A percentile compares a stretch with the other conserved stretches of the same genome.
Conservation (phyloP, 176 grass and related monocot species). For the Carex parvula region DNA sequence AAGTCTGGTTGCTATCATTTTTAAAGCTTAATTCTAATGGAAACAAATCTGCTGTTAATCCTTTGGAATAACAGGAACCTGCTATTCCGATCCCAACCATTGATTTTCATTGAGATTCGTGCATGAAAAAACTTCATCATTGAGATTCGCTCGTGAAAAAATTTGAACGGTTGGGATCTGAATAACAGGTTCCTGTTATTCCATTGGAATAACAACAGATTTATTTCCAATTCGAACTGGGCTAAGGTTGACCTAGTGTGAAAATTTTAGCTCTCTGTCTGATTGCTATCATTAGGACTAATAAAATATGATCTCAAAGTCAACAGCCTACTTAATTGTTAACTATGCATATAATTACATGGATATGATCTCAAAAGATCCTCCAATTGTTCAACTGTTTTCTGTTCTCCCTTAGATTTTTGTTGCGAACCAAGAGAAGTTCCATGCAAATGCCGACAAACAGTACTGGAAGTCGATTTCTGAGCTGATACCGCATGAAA, state of each 20-base stretch:
- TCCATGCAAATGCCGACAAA: slow-evolving; percentile 70
- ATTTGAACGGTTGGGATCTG: too few relatives aligned
- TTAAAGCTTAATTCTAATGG: background rate
- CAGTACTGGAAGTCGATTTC: slow-evolving; percentile 95
- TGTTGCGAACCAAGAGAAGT: slow-evolving; percentile 61
- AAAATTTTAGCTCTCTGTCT: background rate
- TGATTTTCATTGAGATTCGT: too few relatives aligned
- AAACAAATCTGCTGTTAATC: too few relatives aligned
- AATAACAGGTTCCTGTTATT: too few relatives aligned
- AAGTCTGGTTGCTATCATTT: background rate
- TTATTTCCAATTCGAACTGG: background rate
- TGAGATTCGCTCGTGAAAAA: too few relatives aligned
- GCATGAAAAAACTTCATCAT: too few relatives aligned
- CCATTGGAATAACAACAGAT: too few relatives aligned
- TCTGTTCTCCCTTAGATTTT: slow-evolving; percentile 41
- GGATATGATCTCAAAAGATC: background rate
- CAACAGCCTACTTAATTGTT: background rate
- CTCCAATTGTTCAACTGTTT: background rate
- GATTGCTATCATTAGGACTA: background rate
- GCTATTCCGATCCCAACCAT: too few relatives aligned
- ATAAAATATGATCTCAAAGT: background rate
- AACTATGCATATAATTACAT: background rate
- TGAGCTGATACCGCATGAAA: slow-evolving; percentile 87
- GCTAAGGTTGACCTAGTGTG: background rate
- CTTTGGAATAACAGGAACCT: too few relatives aligned